These are phyloP conservation scores for Pythium coloratum DNA, from an alignment of 352 stramenopile genomes.

Conservation along the genomic window DNA sequence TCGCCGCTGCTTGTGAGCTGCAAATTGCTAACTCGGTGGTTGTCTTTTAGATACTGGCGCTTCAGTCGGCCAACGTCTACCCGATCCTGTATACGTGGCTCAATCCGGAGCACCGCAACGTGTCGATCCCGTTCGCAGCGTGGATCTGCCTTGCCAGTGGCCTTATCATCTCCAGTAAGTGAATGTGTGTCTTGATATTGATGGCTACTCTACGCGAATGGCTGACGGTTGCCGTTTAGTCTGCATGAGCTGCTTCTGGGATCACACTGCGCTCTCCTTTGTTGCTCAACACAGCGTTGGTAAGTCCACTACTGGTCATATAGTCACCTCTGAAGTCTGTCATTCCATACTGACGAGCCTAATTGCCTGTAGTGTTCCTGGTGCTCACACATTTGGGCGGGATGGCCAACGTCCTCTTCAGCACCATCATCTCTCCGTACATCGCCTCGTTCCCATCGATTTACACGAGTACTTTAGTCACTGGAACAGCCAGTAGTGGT, in stretches of 20 bases:
- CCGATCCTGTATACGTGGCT: conserved; percentile 70
- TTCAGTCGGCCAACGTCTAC: conserved; percentile 72
- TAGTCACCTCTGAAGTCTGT: too few relatives aligned
- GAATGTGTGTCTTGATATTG: not conserved
- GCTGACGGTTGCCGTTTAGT: not conserved
- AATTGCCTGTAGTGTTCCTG: conserved; percentile 42
- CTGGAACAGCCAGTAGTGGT: conserved; percentile 63
- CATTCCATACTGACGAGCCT: not conserved
- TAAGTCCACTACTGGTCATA: conserved; percentile 14
- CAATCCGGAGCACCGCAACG: conserved; percentile 40
- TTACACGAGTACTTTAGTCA: conserved; percentile 64
- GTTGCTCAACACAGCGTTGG: conserved; percentile 50
- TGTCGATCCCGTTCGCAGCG: conserved; percentile 43
- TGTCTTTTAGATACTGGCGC: conserved; percentile 45
- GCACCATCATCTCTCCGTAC: conserved; percentile 69
- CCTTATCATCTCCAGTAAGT: conserved; percentile 29
- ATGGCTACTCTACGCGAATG: not conserved
- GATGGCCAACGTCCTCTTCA: conserved; percentile 66
- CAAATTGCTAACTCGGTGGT: not conserved
- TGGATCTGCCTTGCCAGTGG: conserved; percentile 58
- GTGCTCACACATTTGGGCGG: conserved; percentile 62
- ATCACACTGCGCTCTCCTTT: conserved; percentile 40
- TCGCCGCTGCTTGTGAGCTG: not conserved
- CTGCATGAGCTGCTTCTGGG: conserved; percentile 56
- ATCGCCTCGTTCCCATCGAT: conserved; percentile 60